Base-by-base conservation (phyloP, 2,329 filamentous ascomycete species). In the Coniochaeta ligniaria region DNA sequence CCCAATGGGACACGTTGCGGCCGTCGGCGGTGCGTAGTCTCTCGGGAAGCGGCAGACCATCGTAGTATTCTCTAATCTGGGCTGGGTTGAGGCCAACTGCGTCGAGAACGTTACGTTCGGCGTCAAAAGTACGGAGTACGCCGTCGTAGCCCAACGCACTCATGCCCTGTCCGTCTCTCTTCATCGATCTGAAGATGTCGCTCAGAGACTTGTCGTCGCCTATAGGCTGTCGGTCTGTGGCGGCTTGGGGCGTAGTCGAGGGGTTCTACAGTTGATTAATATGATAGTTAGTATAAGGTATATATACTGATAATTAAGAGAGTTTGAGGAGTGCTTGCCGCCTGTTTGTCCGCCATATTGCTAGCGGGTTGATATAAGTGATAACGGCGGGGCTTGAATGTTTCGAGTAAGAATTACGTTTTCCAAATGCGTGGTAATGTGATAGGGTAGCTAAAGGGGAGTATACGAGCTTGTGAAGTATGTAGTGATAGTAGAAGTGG, bases 31-130 rank as follows among this genome's bases (percentile, higher is more conserved):
- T 61, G 47, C 60, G 61, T 7, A 64, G 57, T 24, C 56, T 59
- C 55, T 57, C 55, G 45, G 58, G 63, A 36, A 61, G 33, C 57
- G 20, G 43, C 36, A 57, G 55, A 54, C 58, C 59, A 36, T 60
- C 55, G 60, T 61, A 61, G 50, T 64, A 64, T 60, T 64, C 61
- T 61, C 63, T 63, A 26, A 64, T 63, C 59, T 64, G 63, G 58
- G 63, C 54, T 58, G 60, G 61, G 55, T 60, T 61, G 47, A 64
- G 63, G 58, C 61, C 61, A 50, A 58, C 45, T 26, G 63, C 63
- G 54, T 64, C 63, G 43, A 64, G 45, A 50, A 64, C 60, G 58
- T 64, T 63, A 28, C 61, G 63, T 59, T 61, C 61, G 43, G 52
- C 57, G 59, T 64, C 63, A 59, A 64, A 64, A 50, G 50, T 56